Conservation (phyloP, 2,329 filamentous ascomycete species). For the Hypoxylon sp. region DNA sequence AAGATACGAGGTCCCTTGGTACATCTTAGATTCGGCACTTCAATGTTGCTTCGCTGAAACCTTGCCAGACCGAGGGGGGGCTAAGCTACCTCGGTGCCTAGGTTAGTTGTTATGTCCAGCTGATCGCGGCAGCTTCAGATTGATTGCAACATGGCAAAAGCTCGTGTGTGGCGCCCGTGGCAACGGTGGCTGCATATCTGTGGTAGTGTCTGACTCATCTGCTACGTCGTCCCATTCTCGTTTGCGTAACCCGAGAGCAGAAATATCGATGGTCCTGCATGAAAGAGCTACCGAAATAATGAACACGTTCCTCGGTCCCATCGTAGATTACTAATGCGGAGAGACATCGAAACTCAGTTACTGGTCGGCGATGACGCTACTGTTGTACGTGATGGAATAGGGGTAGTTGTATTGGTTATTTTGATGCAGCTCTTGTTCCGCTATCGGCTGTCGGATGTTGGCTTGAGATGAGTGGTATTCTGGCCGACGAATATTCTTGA, state of each 20-base stretch:
- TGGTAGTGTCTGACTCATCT: slow-evolving; percentile 30
- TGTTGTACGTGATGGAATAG: slow-evolving; percentile 13
- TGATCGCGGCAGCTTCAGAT: slow-evolving; percentile 39
- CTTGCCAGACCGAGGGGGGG: slow-evolving; percentile 22
- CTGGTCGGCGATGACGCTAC: background rate
- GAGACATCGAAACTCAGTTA: background rate
- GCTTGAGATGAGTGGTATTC: background rate
- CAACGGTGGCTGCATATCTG: slow-evolving; percentile 34
- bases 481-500: background rate
- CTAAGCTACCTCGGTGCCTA: too few relatives aligned
- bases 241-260: slow-evolving; percentile 22
- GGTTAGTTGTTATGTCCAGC: slow-evolving; percentile 20
- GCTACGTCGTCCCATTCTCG: slow-evolving; percentile 20
- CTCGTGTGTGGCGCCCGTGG: slow-evolving; percentile 28
- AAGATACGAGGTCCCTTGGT: slow-evolving; percentile 39
- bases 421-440: background rate
- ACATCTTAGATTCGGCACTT: slow-evolving; percentile 43
- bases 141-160: slow-evolving; percentile 34
- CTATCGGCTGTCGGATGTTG: background rate
- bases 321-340: background rate
- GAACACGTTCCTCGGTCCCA: slow-evolving; percentile 6
- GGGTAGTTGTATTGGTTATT: slow-evolving; percentile 11
- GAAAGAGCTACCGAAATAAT: slow-evolving; percentile 13
- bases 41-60: slow-evolving; percentile 41
- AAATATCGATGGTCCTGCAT: slow-evolving; percentile 9